Percentiles rank a stretch among this genome's conserved stretches.
phyloP scores from a whole-genome alignment of 2,329 filamentous ascomycete species.

The Graphiopsis chlorocephala region DNA sequence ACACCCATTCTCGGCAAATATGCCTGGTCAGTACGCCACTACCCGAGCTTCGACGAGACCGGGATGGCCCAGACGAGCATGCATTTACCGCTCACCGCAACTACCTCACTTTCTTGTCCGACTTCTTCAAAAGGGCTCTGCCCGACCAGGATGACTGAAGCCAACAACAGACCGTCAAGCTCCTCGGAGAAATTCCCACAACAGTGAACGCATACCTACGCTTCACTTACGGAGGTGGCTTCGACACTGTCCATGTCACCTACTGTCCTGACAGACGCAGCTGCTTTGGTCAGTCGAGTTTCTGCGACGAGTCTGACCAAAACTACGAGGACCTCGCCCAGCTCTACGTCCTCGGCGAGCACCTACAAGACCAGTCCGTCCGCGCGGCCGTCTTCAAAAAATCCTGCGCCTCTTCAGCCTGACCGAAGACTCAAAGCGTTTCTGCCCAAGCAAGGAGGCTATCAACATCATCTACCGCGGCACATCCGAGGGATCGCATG shows the following conservation, averaged over 20 bases:
- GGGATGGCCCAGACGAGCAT: background rate
- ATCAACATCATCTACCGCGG: slow-evolving; percentile 2
- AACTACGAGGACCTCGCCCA: background rate
- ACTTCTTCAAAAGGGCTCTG: background rate
- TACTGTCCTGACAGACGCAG: background rate
- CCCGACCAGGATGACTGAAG: background rate
- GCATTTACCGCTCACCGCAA: background rate
- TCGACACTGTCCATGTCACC: background rate
- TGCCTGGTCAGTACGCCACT: no score
- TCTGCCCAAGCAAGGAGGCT: background rate
- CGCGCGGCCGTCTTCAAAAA: background rate
- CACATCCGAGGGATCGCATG: slow-evolving; percentile 26
- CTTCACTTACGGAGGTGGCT: background rate
- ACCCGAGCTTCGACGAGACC: background rate
- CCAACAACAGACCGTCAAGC: background rate
- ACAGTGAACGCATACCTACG: background rate
- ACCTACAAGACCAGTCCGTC: background rate
- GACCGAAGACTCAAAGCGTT: no score
- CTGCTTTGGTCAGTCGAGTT: background rate
- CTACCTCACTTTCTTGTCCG: background rate
- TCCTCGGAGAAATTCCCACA: background rate
- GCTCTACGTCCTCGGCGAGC: background rate
- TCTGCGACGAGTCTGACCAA: background rate
- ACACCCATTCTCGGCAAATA: no score
- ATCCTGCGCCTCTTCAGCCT: background rate